These are phyloP conservation scores for Canariomyces notabilis DNA, from an alignment of 2,329 filamentous ascomycete genomes.

Conservation along the genomic window DNA sequence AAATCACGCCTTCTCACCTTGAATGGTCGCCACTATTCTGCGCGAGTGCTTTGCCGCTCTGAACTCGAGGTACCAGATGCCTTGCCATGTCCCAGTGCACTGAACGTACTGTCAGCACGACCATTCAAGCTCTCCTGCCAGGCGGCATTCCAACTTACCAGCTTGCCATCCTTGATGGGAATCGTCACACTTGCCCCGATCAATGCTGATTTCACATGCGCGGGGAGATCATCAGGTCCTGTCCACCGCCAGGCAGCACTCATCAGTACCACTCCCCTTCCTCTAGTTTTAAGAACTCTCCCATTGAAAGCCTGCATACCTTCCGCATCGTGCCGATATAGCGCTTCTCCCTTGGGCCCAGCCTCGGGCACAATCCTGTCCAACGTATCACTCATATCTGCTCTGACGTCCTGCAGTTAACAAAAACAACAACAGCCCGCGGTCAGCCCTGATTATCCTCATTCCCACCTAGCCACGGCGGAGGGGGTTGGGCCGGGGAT, in stretches of 20 bases:
- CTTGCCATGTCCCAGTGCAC: constrained; percentile 70
- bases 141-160: constrained; percentile 44
- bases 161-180: constrained; percentile 78
- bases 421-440: not conserved
- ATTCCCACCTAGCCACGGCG: not conserved
- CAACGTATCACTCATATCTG: constrained; percentile 89
- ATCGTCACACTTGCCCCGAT: constrained; percentile 86
- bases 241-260: constrained; percentile 34
- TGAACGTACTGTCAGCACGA: constrained; percentile 22
- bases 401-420: constrained; percentile 80
- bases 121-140: not conserved
- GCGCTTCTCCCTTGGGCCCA: constrained; percentile 63
- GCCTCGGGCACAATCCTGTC: constrained; percentile 79
- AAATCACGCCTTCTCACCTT: constrained; percentile 65
- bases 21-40: constrained; percentile 86
- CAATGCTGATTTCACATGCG: constrained; percentile 88
- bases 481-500: constrained; percentile 27
- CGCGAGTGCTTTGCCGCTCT: constrained; percentile 69
- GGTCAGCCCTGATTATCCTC: not conserved
- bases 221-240: constrained; percentile 92
- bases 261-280: too few species aligned
- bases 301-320: constrained; percentile 39
- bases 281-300: too few species aligned
- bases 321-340: constrained; percentile 84
- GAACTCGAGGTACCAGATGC: constrained; percentile 95